These are phyloP conservation scores for Tagetes patula DNA, from an alignment of 129 eudicot species.

Conservation along the genomic window DNA sequence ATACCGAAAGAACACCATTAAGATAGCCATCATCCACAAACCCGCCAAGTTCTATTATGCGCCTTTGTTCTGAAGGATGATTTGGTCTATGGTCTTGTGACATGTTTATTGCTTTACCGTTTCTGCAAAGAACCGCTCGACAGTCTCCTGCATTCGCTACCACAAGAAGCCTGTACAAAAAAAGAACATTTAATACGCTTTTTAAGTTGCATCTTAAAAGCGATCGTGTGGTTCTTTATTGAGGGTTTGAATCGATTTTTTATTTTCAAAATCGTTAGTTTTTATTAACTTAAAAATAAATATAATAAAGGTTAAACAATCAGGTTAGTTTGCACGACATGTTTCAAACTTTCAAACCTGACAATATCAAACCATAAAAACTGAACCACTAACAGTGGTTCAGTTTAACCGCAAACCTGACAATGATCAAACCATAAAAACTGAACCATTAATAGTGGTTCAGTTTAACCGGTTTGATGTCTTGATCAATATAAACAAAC, in stretches of 20 bases:
- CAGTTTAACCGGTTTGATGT: too few species aligned
- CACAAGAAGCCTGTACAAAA: constrained; percentile 53
- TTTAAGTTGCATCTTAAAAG: not conserved
- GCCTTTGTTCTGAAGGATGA: constrained; percentile 42
- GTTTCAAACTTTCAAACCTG: too few species aligned
- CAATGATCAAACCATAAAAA: not conserved
- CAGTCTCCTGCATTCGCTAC: constrained; percentile 82
- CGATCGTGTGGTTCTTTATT: not conserved
- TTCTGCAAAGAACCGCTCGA: constrained; percentile 67
- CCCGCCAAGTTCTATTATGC: constrained; percentile 64
- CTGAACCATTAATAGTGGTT: not conserved
- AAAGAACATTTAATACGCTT: not conserved
- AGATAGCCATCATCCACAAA: constrained; percentile 66
- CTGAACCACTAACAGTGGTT: too few species aligned
- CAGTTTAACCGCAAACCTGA: too few species aligned
- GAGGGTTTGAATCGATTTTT: too few species aligned
- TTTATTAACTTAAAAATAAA: too few species aligned
- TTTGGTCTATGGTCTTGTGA: constrained; percentile 70
- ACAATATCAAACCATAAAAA: too few species aligned
- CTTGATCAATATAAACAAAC: too few species aligned
- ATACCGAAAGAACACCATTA: constrained; percentile 59
- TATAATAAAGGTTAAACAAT: too few species aligned
- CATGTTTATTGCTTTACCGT: constrained; percentile 69
- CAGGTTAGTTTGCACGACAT: too few species aligned
- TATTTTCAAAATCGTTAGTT: too few species aligned